Evolutionary conservation across 225 moss, liverwort and hornwort genomes (phyloP), one percentile per base, ranked within the genome.

Genomic region (Straminergon stramineum): DNA sequence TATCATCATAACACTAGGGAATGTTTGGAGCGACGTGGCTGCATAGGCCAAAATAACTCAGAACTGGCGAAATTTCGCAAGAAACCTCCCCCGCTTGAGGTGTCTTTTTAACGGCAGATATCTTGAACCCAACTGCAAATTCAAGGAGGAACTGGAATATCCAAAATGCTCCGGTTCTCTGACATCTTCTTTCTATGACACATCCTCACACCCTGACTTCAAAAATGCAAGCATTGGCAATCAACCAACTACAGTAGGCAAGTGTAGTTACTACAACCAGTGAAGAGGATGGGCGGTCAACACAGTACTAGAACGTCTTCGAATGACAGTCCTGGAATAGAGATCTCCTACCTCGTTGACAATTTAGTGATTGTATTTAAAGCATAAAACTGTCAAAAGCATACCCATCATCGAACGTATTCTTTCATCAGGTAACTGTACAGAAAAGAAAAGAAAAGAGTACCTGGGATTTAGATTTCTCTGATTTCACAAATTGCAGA

Each of bases 401-500:
- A 83, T 12, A 70, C 10, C 52, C 55, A 53, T 51, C 45, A 52
- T 48, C 76, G 70, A 88, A 86, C 63, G 20, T 61, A 27, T 74
- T 27, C 37, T 85, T 87, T 71, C 84, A 86, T 27, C 35, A 69
- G 60, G 51, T 66, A 56, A 53, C 28, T 64, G 84, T 84, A 45
- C 8, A 52, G 37, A 32, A 51, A 48, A 64, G 56, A 17, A 87
- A 56, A 64, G 56, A 17, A 87, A 84, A 43, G 71, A 52, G 41
- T 81, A 95, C 95, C 93, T 91, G 92, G 78, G 92, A 89, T 65
- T 93, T 93, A 6, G 82, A 90, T 62, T 92, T 92, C 86, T 93
- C 93, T 63, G 89, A 88, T 91, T 91, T 92, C 74, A 92, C 93
- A 92, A 98, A 98, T 77, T 95, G 90, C 70, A 99, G 93, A 82